A percentile compares a stretch with the other conserved stretches of the same genome.
phyloP scores from a whole-genome alignment of 139 green algal genomes.

The Chlorella ohadii region DNA sequence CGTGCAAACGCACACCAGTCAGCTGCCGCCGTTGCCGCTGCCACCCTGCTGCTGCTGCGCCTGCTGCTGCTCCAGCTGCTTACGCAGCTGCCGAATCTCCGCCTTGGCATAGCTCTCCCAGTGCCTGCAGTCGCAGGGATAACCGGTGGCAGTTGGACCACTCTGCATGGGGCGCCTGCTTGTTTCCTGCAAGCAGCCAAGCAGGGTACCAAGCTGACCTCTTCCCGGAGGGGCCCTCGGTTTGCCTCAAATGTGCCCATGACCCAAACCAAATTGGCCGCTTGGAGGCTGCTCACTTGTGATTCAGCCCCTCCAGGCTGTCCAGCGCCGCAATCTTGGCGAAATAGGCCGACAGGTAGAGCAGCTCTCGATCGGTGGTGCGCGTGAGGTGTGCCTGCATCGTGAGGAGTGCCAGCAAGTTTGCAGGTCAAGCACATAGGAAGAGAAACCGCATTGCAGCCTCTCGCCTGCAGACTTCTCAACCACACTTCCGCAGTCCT shows the following conservation, averaged over 20 bases:
- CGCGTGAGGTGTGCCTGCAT: constrained; percentile 70
- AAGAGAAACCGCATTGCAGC: no score
- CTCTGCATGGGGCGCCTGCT: no score
- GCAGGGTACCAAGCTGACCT: no score
- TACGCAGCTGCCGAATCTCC: constrained; percentile 31
- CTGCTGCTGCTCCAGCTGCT: constrained; percentile 1
- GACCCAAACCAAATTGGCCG: no score
- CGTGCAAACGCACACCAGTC: no score
- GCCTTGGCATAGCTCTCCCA: constrained; percentile 25
- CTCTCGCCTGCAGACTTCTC: background rate
- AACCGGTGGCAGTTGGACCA: no score
- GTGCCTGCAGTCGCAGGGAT: no score
- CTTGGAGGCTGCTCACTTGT: constrained; percentile 81
- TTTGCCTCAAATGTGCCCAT: no score
- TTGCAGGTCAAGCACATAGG: no score
- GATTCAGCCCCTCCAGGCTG: constrained; percentile 71
- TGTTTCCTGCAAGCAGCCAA: no score
- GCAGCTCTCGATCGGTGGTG: constrained; percentile 86
- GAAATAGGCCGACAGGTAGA: constrained; percentile 85
- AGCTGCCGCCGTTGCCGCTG: background rate
- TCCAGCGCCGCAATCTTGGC: constrained; percentile 73
- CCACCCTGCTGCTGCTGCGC: background rate
- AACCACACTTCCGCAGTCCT: background rate
- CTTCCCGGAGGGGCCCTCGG: no score
- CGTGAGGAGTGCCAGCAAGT: no score